A percentile compares a stretch with the other conserved stretches of the same genome.
phyloP scores from a whole-genome alignment of 1,139 yeast genomes.

The Pichia sp. region DNA sequence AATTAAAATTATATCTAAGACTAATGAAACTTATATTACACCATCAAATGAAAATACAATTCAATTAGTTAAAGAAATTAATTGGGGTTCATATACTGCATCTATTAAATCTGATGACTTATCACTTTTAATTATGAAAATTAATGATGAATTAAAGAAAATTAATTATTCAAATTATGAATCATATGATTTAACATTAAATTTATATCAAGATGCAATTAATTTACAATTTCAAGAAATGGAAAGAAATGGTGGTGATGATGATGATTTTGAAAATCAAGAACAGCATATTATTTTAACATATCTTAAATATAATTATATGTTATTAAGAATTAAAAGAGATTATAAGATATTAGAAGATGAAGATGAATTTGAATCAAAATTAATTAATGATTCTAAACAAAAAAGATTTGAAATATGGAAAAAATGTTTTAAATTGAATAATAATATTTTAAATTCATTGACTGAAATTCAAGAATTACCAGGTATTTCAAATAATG shows the following conservation, averaged over 20 bases:
- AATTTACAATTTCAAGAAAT: constrained; percentile 47
- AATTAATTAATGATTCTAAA: too few species aligned
- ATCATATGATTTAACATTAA: constrained; percentile 42
- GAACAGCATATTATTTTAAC: constrained; percentile 71
- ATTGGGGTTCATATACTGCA: constrained; percentile 78
- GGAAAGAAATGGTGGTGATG: constrained; percentile 38
- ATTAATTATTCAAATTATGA: constrained; percentile 27
- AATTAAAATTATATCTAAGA: constrained; percentile 34
- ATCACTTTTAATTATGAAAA: constrained; percentile 50
- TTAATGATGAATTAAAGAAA: constrained; percentile 23
- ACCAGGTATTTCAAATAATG: constrained; percentile 90
- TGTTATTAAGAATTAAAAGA: constrained; percentile 65
- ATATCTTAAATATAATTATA: constrained; percentile 61
- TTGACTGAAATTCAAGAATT: constrained; percentile 60
- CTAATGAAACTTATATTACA: constrained; percentile 40
- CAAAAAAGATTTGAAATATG: constrained; percentile 32
- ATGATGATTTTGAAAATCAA: constrained; percentile 51
- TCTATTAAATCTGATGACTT: constrained; percentile 63
- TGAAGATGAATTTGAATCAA: constrained; percentile 13
- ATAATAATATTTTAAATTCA: constrained; percentile 43
- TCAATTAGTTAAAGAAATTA: constrained; percentile 35
- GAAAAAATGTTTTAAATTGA: constrained; percentile 45
- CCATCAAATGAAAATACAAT: constrained; percentile 27
- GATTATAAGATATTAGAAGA: constrained; percentile 46
- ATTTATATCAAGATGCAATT: constrained; percentile 52